Evolutionary conservation across 2,329 filamentous ascomycete genomes (phyloP).

Genomic region (Emericellopsis atlantica): DNA sequence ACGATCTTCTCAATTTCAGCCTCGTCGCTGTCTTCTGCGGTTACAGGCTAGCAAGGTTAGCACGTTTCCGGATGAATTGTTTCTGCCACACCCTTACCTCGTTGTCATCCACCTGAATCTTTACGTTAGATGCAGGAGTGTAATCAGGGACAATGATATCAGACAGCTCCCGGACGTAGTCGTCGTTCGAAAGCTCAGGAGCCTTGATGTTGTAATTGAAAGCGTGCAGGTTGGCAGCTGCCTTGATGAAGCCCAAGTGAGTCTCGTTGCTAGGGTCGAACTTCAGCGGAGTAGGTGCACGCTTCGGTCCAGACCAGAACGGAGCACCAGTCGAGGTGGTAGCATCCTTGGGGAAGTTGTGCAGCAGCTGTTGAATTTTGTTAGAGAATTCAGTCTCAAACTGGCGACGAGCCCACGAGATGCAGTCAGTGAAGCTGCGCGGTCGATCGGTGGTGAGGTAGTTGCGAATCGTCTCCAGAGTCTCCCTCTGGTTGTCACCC

Average conservation of each 20-base stretch:
- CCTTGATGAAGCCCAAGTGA: constrained; percentile 78
- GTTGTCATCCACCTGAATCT: constrained; percentile 92
- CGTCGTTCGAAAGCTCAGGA: constrained; percentile 52
- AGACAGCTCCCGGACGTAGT: constrained; percentile 71
- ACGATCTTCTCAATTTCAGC: constrained; percentile 65
- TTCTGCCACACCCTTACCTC: constrained; percentile 41
- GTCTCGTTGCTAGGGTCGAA: constrained; percentile 78
- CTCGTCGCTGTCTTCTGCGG: constrained; percentile 56
- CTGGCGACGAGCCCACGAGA: constrained; percentile 84
- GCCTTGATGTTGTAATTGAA: constrained; percentile 97
- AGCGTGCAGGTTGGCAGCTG: constrained; percentile 83
- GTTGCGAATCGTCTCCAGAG: constrained; percentile 78
- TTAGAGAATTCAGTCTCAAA: constrained; percentile 98
- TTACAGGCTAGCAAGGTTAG: constrained; percentile 45
- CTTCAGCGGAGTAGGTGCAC: constrained; percentile 80
- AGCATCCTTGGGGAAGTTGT: constrained; percentile 94
- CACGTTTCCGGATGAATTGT: neutral
- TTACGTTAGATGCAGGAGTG: constrained; percentile 76
- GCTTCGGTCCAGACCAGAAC: constrained; percentile 98
- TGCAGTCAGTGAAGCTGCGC: constrained; percentile 86
- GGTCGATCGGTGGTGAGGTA: constrained; percentile 88
- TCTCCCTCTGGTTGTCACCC: constrained; percentile 88
- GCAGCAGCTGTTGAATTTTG: constrained; percentile 85
- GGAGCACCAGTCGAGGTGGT: constrained; percentile 75
- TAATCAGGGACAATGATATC: constrained; percentile 96